Percentiles rank a stretch among this genome's conserved stretches.
Evolutionary conservation across 2,329 filamentous ascomycete genomes (phyloP).

Genomic region (Mollisiaceae sp.): DNA sequence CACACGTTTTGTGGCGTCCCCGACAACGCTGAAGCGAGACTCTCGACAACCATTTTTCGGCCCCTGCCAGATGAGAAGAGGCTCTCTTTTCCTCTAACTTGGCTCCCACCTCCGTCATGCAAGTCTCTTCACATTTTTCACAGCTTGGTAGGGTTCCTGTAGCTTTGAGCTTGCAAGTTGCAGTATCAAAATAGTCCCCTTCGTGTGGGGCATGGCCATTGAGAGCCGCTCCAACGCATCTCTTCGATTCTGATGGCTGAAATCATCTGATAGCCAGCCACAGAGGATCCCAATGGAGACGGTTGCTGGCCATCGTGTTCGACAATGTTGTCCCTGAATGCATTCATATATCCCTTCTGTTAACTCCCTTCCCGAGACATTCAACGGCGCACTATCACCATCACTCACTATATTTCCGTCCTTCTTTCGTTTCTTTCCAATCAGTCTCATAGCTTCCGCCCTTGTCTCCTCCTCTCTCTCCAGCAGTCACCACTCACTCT

Average conservation of each 20-base stretch:
- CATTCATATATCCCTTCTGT: constrained; percentile 35
- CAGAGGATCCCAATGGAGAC: constrained; percentile 24
- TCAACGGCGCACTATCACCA: constrained; percentile 27
- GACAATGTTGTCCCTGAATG: constrained; percentile 23
- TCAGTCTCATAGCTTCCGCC: constrained; percentile 10
- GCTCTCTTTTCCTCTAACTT: constrained; percentile 25
- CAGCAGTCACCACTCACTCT: constrained; percentile 23
- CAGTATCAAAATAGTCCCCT: constrained; percentile 32
- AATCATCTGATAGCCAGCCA: constrained; percentile 37
- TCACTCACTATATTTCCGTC: constrained; percentile 22
- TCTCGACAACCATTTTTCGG: constrained; percentile 4
- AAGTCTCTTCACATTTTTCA: constrained; percentile 20
- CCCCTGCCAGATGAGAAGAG: constrained; percentile 23
- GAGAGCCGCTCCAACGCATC: constrained; percentile 25
- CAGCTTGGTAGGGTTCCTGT: constrained; percentile 41
- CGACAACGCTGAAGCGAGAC: constrained; percentile 27
- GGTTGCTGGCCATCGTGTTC: constrained; percentile 17
- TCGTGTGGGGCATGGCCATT: constrained; percentile 28
- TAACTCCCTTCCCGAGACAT: constrained; percentile 28
- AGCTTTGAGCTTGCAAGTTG: constrained; percentile 37
- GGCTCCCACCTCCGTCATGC: constrained; percentile 31
- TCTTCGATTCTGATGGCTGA: constrained; percentile 32
- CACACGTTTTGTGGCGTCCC: constrained; percentile 17
- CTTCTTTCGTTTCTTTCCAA: constrained; percentile 29
- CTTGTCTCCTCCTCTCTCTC: constrained; percentile 13